phyloP scores from a whole-genome alignment of 345 rosid species.

The Iberis pinnata region DNA sequence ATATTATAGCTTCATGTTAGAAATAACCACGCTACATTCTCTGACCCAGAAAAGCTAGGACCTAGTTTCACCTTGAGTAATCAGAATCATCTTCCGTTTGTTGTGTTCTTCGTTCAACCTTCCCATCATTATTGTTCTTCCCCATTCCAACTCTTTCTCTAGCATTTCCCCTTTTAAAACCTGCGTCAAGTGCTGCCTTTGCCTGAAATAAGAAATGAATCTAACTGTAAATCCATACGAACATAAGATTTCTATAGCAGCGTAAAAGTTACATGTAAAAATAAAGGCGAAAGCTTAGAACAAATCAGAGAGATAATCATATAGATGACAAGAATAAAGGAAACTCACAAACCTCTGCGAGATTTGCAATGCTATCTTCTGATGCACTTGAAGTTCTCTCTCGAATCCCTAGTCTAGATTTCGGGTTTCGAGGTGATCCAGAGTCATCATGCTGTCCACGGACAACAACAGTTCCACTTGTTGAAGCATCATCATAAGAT shows the following conservation, averaged over 20 bases:
- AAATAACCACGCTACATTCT: not conserved
- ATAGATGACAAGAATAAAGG: not conserved
- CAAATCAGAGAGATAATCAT: not conserved
- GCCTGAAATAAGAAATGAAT: conserved; percentile 40
- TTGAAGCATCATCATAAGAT: conserved; percentile 69
- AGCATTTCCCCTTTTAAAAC: conserved; percentile 58
- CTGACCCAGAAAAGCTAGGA: conserved; percentile 1
- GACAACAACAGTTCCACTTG: conserved; percentile 81
- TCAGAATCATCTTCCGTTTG: conserved; percentile 46
- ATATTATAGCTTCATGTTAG: conserved; percentile 17
- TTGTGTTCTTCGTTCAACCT: conserved; percentile 52
- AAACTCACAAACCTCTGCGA: conserved; percentile 53
- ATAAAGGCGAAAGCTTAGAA: not conserved
- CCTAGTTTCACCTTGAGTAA: conserved; percentile 53
- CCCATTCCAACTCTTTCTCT: conserved; percentile 52
- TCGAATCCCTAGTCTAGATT: conserved; percentile 74
- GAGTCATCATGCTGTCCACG: conserved; percentile 72
- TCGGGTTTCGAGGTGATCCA: conserved; percentile 77
- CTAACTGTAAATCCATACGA: not conserved
- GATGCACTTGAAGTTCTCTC: conserved; percentile 79
- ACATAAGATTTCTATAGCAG: conserved; percentile 1
- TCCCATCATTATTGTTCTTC: conserved; percentile 31
- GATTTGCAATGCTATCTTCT: conserved; percentile 85
- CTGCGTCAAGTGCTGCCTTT: conserved; percentile 77
- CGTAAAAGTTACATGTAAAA: too few species aligned